Percentiles rank a stretch among this genome's conserved stretches.
Conservation (phyloP, 768 basidiomycete genomes). For the Chlorophyllum brunneum region DNA sequence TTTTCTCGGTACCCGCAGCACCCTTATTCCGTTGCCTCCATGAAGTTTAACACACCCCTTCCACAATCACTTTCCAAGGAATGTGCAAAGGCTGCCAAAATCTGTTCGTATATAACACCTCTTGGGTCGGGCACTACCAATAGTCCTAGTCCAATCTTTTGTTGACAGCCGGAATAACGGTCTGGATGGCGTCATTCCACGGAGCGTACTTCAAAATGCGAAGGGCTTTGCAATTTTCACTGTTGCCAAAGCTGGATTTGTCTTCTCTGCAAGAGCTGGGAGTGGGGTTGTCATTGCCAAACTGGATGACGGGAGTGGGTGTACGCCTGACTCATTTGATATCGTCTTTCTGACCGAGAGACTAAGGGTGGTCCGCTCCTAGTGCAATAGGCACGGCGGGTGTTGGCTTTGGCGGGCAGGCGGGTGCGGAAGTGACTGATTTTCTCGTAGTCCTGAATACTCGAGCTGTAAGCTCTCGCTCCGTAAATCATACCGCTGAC, state of each 20-base stretch:
- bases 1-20: constrained; percentile 5
- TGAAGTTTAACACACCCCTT: constrained; percentile 47
- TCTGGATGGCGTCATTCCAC: constrained; percentile 68
- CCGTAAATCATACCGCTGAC: not conserved
- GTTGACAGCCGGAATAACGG: constrained; percentile 79
- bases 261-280: constrained; percentile 79
- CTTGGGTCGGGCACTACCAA: constrained; percentile 6
- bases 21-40: constrained; percentile 18
- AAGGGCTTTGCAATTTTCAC: constrained; percentile 89
- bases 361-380: constrained; percentile 85
- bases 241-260: constrained; percentile 71
- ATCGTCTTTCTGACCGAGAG: not conserved
- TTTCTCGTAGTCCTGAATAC: constrained; percentile 89
- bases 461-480: constrained; percentile 48
- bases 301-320: constrained; percentile 76
- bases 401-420: constrained; percentile 80
- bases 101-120: constrained; percentile 48
- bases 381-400: constrained; percentile 94
- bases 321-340: constrained; percentile 3
- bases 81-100: constrained; percentile 83
- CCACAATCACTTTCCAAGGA: constrained; percentile 73
- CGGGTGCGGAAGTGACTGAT: constrained; percentile 86
- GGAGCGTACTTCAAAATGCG: constrained; percentile 45
- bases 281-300: constrained; percentile 87
- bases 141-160: constrained; percentile 69